Percentiles rank a stretch among this genome's conserved stretches.
These are phyloP conservation scores for Ophiostoma angusticollis DNA, from an alignment of 2,329 filamentous ascomycete genomes.

Conservation along the genomic window DNA sequence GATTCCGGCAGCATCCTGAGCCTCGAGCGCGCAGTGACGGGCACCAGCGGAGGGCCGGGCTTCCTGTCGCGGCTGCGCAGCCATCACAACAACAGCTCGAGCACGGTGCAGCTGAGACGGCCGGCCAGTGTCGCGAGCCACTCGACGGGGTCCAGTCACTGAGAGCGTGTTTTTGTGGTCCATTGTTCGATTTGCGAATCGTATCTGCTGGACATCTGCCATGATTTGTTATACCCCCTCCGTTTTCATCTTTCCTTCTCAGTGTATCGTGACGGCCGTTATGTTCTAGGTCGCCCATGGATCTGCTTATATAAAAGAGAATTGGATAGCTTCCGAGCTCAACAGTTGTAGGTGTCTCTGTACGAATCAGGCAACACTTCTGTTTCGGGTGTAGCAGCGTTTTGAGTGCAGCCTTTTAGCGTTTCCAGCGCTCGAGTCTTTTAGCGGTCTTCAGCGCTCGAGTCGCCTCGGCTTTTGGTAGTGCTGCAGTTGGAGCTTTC, in stretches of 20 bases:
- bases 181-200: background rate
- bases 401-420: background rate
- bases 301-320: too few relatives aligned
- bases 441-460: background rate
- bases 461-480: too few relatives aligned
- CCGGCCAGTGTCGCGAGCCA: conserved; percentile 11
- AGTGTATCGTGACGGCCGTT: too few relatives aligned
- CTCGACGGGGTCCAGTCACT: conserved; percentile 11
- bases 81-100: conserved; percentile 2
- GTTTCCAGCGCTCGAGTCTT: background rate
- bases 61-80: conserved; percentile 11
- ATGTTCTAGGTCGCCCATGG: too few relatives aligned
- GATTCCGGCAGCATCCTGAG: conserved; percentile 14
- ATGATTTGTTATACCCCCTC: too few relatives aligned
- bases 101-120: conserved; percentile 1
- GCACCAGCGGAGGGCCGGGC: conserved; percentile 3
- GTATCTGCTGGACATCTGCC: background rate
- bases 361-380: conserved; percentile 8
- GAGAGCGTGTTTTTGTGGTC: background rate
- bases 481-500: background rate
- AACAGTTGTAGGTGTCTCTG: background rate
- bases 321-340: too few relatives aligned
- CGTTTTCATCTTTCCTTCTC: too few relatives aligned
- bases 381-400: conserved; percentile 1
- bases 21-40: background rate